A percentile compares a stretch with the other conserved stretches of the same genome.
These are phyloP conservation scores for Aegilops longissima DNA, from an alignment of 176 grass and related monocot species.

Conservation along the genomic window DNA sequence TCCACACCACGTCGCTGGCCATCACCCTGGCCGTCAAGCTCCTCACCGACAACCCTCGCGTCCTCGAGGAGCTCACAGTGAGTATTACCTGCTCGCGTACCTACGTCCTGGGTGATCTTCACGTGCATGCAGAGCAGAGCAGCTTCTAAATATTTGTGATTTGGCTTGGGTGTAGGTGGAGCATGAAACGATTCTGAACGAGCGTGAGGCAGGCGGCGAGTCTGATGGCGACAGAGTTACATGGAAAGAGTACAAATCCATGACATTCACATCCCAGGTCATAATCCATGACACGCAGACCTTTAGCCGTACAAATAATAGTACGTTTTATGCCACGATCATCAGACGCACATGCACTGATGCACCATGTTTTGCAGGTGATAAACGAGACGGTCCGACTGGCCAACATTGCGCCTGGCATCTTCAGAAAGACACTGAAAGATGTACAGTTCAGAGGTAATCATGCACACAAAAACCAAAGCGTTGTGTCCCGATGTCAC, in stretches of 20 bases:
- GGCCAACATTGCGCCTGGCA: slow-evolving; percentile 55
- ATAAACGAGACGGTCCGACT: slow-evolving; percentile 58
- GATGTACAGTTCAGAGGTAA: slow-evolving; percentile 48
- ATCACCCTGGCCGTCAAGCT: slow-evolving; percentile 57
- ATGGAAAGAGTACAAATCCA: slow-evolving; percentile 59
- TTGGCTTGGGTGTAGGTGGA: slow-evolving; percentile 29
- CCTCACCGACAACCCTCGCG: slow-evolving; percentile 39
- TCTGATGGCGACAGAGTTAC: slow-evolving; percentile 24
- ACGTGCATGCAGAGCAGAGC: neutral
- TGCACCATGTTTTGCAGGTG: slow-evolving; percentile 29
- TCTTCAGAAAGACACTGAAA: slow-evolving; percentile 58
- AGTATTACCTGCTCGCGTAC: neutral
- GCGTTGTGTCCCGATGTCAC: neutral
- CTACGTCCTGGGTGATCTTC: neutral
- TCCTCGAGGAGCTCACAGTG: slow-evolving; percentile 51
- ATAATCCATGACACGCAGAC: slow-evolving; percentile 30
- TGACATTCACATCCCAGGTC: slow-evolving; percentile 48
- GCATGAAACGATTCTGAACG: slow-evolving; percentile 39
- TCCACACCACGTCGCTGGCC: slow-evolving; percentile 61
- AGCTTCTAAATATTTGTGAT: neutral
- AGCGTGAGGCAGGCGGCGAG: neutral
- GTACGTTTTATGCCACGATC: neutral
- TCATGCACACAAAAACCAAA: neutral
- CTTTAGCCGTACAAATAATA: neutral
- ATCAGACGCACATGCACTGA: neutral